phyloP scores from a whole-genome alignment of 305 asterid species.

The Rubia balearica region DNA sequence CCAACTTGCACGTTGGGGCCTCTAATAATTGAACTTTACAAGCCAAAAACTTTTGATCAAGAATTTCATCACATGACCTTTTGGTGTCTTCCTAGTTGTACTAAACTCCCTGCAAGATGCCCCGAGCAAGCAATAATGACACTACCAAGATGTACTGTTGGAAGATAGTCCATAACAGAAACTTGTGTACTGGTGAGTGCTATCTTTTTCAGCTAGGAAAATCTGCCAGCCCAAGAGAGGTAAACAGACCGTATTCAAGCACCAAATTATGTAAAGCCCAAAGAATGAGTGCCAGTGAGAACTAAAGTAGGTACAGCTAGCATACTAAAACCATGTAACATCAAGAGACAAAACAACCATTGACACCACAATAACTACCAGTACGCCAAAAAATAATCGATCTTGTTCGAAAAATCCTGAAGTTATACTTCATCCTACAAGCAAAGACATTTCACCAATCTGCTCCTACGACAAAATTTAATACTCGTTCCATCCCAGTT shows the following conservation, averaged over 20 bases:
- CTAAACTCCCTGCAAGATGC: background rate
- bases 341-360: background rate
- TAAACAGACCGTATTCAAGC: background rate
- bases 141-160: background rate
- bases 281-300: conserved; percentile 1
- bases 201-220: background rate
- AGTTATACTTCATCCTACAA: background rate
- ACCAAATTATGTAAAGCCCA: background rate
- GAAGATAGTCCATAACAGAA: background rate
- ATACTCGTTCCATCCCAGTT: background rate
- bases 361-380: background rate
- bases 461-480: background rate
- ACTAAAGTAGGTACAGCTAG: conserved; percentile 3
- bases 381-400: background rate
- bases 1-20: background rate
- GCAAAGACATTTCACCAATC: background rate
- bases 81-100: background rate
- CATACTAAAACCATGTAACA: background rate
- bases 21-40: conserved; percentile 5
- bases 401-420: background rate
- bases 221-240: conserved; percentile 1
- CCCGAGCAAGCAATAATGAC: background rate
- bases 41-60: conserved; percentile 4
- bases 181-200: background rate
- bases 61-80: background rate